phyloP scores from a whole-genome alignment of 768 basidiomycete species.

The Suillus bovinus region DNA sequence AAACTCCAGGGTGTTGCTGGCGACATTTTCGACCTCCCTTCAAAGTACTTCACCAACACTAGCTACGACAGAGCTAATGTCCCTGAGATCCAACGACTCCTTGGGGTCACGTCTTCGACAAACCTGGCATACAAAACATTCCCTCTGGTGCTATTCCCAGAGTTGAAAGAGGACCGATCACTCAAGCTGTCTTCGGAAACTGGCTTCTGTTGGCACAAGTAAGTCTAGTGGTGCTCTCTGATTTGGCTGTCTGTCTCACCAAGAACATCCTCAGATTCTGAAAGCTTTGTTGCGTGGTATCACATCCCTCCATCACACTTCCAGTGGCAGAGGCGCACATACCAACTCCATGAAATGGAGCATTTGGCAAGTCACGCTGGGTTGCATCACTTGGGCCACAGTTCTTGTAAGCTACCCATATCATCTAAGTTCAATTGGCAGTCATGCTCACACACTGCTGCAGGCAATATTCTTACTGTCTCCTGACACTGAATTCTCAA shows the following conservation, averaged over 20 bases:
- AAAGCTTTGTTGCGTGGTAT: neutral
- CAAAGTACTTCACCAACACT: no score
- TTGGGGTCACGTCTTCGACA: no score
- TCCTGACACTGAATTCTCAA: no score
- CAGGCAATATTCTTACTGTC: no score
- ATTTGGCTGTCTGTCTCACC: neutral
- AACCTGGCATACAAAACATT: neutral
- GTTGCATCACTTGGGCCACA: neutral
- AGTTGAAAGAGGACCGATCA: neutral
- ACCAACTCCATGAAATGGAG: constrained; percentile 4
- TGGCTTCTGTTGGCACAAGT: neutral
- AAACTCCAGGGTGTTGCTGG: neutral
- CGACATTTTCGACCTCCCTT: no score
- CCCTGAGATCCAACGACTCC: no score
- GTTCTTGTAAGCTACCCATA: neutral
- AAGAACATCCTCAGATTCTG: neutral
- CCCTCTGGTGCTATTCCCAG: neutral
- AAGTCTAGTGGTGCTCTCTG: neutral
- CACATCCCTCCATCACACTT: neutral
- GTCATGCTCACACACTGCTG: no score
- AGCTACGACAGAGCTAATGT: no score
- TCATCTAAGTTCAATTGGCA: no score
- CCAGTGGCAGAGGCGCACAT: neutral
- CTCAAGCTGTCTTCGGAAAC: neutral
- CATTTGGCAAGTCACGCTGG: neutral